A percentile compares a stretch with the other conserved stretches of the same genome.
Conservation (phyloP, 768 basidiomycete genomes). For the Lactarius akahatsu region DNA sequence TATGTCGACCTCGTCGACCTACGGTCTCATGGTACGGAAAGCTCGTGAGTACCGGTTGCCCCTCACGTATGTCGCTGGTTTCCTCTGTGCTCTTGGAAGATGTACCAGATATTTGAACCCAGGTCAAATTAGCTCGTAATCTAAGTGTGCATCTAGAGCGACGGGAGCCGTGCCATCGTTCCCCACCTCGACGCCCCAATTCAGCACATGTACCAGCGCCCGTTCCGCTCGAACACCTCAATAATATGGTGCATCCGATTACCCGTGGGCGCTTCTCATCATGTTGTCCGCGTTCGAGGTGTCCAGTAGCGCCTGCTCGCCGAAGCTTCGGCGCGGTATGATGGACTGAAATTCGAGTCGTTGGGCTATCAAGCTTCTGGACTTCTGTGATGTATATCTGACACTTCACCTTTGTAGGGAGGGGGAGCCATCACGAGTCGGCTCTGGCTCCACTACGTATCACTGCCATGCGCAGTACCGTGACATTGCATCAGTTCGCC, state of each 20-base stretch:
- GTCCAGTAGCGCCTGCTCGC: background rate
- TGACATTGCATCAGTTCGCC: too few relatives aligned
- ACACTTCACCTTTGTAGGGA: slow-evolving; percentile 39
- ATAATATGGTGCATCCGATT: background rate
- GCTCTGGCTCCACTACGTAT: too few relatives aligned
- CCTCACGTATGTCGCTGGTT: too few relatives aligned
- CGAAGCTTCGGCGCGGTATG: background rate
- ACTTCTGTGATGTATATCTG: background rate
- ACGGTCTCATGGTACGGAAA: too few relatives aligned
- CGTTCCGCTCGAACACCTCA: background rate
- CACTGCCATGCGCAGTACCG: too few relatives aligned
- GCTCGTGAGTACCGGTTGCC: too few relatives aligned
- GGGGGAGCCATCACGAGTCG: slow-evolving; percentile 38
- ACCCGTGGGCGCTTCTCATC: background rate
- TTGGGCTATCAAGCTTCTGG: slow-evolving; percentile 54
- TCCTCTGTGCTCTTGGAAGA: too few relatives aligned
- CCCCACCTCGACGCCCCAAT: background rate
- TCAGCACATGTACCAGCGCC: background rate
- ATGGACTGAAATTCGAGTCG: slow-evolving; percentile 34
- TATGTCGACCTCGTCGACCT: too few relatives aligned
- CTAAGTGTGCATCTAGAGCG: background rate
- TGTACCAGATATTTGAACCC: too few relatives aligned
- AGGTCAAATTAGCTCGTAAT: too few relatives aligned
- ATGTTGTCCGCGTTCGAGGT: background rate
- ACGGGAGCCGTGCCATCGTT: background rate